A percentile compares a stretch with the other conserved stretches of the same genome.
Conservation (phyloP, 2,329 filamentous ascomycete genomes). For the Immersiporthe knoxdaviesiana region DNA sequence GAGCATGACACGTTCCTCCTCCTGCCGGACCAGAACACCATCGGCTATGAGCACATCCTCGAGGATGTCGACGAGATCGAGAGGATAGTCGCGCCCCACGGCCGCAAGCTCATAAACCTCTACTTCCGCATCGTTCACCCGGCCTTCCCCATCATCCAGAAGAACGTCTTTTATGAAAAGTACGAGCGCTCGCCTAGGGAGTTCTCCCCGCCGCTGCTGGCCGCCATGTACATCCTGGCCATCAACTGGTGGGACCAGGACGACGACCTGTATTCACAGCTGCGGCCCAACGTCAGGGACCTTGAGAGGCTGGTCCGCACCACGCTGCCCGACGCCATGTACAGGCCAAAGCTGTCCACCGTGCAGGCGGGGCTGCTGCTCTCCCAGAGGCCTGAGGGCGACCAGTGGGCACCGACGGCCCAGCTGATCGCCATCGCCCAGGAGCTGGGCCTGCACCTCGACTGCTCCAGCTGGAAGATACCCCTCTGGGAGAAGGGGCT, state of each 20-base stretch:
- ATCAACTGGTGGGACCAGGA: slow-evolving; percentile 65
- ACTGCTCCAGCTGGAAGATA: slow-evolving; percentile 65
- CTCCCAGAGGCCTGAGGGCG: slow-evolving; percentile 51
- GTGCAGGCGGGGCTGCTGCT: slow-evolving; percentile 59
- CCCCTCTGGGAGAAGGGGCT: slow-evolving; percentile 66
- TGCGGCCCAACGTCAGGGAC: slow-evolving; percentile 45
- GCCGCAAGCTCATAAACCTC: slow-evolving; percentile 64
- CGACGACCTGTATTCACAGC: slow-evolving; percentile 51
- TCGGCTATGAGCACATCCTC: slow-evolving; percentile 70
- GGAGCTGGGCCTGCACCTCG: slow-evolving; percentile 62
- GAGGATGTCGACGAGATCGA: slow-evolving; percentile 70
- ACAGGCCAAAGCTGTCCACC: slow-evolving; percentile 58
- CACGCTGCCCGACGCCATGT: slow-evolving; percentile 52
- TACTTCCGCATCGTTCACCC: slow-evolving; percentile 68
- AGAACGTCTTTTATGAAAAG: slow-evolving; percentile 65
- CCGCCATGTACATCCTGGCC: slow-evolving; percentile 65
- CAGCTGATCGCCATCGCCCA: slow-evolving; percentile 61
- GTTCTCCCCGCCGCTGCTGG: slow-evolving; percentile 61
- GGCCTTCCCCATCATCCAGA: slow-evolving; percentile 61
- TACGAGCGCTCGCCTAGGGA: slow-evolving; percentile 60
- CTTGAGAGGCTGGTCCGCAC: slow-evolving; percentile 42
- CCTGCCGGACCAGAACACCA: slow-evolving; percentile 73
- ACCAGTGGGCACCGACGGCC: slow-evolving; percentile 53
- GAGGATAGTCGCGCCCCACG: slow-evolving; percentile 64
- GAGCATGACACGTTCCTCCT: slow-evolving; percentile 79